Percentiles rank a stretch among this genome's conserved stretches.
These are phyloP conservation scores for Diaporthe eres DNA, from an alignment of 2,329 filamentous ascomycete species.

Conservation along the genomic window DNA sequence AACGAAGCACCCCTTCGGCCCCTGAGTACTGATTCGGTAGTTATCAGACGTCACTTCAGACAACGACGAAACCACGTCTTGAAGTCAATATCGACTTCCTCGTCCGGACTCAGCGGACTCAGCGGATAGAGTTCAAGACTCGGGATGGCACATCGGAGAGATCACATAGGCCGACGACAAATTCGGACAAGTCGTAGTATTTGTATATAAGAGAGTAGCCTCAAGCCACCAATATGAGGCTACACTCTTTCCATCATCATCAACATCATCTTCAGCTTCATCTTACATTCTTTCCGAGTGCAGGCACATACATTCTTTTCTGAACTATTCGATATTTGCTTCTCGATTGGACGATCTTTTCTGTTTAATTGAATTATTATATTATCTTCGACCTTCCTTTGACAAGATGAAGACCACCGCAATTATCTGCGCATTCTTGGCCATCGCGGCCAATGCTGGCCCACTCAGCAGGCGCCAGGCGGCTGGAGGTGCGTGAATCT, in stretches of 20 bases:
- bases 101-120: not conserved
- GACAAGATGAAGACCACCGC: conserved; percentile 23
- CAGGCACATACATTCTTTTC: conserved; percentile 30
- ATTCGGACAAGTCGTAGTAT: not conserved
- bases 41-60: conserved; percentile 32
- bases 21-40: conserved; percentile 19
- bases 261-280: not conserved
- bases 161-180: not conserved
- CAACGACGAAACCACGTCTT: conserved; percentile 28
- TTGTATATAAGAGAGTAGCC: conserved; percentile 16
- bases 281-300: conserved; percentile 23
- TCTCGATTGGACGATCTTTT: conserved; percentile 11
- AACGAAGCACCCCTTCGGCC: conserved; percentile 15
- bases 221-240: not conserved
- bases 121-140: conserved; percentile 5
- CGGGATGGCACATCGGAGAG: conserved; percentile 6
- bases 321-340: not conserved
- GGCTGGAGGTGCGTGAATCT: not conserved
- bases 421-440: conserved; percentile 11
- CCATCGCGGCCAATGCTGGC: conserved; percentile 26
- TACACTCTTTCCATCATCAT: conserved; percentile 13
- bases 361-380: conserved; percentile 13
- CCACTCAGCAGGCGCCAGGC: conserved; percentile 10
- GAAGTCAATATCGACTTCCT: conserved; percentile 23
- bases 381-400: conserved; percentile 16